These are phyloP conservation scores for Trichaptum fuscoviolaceum DNA, from an alignment of 768 basidiomycete genomes.

Conservation along the genomic window DNA sequence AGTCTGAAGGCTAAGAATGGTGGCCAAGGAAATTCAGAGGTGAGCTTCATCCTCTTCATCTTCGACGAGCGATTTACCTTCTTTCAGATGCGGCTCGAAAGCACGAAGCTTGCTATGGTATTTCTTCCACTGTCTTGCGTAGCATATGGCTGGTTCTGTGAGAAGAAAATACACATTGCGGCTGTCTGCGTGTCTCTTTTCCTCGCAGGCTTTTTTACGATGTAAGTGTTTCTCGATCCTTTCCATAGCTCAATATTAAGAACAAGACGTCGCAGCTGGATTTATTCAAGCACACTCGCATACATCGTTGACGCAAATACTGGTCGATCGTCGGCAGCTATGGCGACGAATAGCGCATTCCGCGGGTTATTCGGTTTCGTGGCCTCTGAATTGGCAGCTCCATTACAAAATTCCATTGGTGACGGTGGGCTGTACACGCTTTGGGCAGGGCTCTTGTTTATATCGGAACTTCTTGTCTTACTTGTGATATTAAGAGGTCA, in stretches of 20 bases:
- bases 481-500: constrained; percentile 56
- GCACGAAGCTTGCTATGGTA: constrained; percentile 52
- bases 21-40: constrained; percentile 59
- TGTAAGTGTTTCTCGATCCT: constrained; percentile 40
- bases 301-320: constrained; percentile 86
- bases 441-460: constrained; percentile 47
- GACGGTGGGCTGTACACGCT: constrained; percentile 79
- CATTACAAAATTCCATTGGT: constrained; percentile 64
- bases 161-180: constrained; percentile 57
- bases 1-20: constrained; percentile 38
- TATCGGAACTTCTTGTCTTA: constrained; percentile 50
- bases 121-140: constrained; percentile 55
- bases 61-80: constrained; percentile 4
- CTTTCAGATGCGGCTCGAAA: constrained; percentile 64
- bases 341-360: constrained; percentile 72
- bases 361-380: constrained; percentile 66
- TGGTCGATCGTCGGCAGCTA: constrained; percentile 71
- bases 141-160: constrained; percentile 71
- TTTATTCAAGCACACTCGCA: constrained; percentile 68
- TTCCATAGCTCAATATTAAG: background rate
- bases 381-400: constrained; percentile 67
- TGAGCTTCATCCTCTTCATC: constrained; percentile 18
- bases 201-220: constrained; percentile 64
- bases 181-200: constrained; percentile 71
- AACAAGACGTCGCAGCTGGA: constrained; percentile 32